phyloP scores from a whole-genome alignment of 1,139 yeast genomes.

The Diutina siamensis region DNA sequence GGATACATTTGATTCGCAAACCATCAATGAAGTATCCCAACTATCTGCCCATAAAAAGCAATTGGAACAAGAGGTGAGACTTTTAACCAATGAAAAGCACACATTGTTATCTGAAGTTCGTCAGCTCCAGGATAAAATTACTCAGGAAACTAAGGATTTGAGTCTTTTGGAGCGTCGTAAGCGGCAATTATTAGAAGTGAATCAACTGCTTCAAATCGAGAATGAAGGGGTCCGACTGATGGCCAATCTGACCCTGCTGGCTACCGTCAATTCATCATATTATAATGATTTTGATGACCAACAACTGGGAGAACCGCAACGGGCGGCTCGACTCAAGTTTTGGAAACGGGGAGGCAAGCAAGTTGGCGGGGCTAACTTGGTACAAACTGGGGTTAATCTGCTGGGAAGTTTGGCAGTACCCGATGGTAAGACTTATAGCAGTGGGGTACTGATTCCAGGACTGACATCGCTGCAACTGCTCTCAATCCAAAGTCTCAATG shows the following conservation, averaged over 20 bases:
- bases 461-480: conserved; percentile 4
- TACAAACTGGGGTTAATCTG: too few relatives aligned
- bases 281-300: neutral
- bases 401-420: neutral
- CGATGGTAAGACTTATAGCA: neutral
- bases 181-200: conserved; percentile 14
- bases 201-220: neutral
- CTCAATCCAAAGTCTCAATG: neutral
- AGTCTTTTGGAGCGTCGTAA: conserved; percentile 18
- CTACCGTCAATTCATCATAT: neutral
- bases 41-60: neutral
- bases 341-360: conserved; percentile 1
- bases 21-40: neutral
- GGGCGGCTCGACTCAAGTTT: conserved; percentile 1
- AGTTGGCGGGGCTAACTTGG: conserved; percentile 5
- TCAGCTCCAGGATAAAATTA: conserved; percentile 17
- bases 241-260: neutral
- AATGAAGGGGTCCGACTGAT: conserved; percentile 4
- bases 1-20: neutral
- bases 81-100: conserved; percentile 21
- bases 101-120: conserved; percentile 20
- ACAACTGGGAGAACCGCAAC: neutral
- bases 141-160: conserved; percentile 24
- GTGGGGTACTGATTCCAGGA: neutral
- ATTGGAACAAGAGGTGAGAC: conserved; percentile 30